Evolutionary conservation across 345 rosid genomes (phyloP).

Genomic region (Aethionema arabicum): DNA sequence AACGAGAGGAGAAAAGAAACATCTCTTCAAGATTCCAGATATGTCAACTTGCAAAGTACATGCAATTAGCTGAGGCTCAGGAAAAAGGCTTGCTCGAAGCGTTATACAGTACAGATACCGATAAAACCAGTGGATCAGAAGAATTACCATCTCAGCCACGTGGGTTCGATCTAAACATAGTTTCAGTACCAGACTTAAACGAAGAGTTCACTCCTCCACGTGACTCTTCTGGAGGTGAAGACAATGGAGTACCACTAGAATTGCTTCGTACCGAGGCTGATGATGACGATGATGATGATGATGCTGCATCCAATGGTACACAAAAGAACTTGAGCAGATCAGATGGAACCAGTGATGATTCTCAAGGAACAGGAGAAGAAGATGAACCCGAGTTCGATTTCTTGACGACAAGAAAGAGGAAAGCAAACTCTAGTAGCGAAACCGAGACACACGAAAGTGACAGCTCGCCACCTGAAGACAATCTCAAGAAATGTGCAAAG

Average conservation of each 20-base stretch:
- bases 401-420: constrained; percentile 58
- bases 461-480: constrained; percentile 79
- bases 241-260: constrained; percentile 62
- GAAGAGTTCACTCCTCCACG: constrained; percentile 81
- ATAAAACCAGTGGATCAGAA: constrained; percentile 54
- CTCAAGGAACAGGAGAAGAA: constrained; percentile 48
- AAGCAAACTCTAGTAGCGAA: constrained; percentile 47
- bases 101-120: constrained; percentile 60
- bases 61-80: constrained; percentile 70
- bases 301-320: constrained; percentile 64
- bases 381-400: constrained; percentile 62
- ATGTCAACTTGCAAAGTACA: constrained; percentile 65
- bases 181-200: constrained; percentile 86
- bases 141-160: constrained; percentile 48
- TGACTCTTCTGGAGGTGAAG: constrained; percentile 87
- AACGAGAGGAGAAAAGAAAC: constrained; percentile 39
- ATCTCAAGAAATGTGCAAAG: constrained; percentile 84
- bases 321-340: constrained; percentile 64
- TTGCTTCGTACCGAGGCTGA: constrained; percentile 44
- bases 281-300: constrained; percentile 48
- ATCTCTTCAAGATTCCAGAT: constrained; percentile 61
- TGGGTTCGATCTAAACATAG: constrained; percentile 76
- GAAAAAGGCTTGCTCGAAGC: constrained; percentile 65
- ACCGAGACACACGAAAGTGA: constrained; percentile 81
- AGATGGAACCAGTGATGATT: constrained; percentile 56